These are phyloP conservation scores for Bjerkandera adusta DNA, from an alignment of 1,284 basidiomycete species.

Conservation along the genomic window DNA sequence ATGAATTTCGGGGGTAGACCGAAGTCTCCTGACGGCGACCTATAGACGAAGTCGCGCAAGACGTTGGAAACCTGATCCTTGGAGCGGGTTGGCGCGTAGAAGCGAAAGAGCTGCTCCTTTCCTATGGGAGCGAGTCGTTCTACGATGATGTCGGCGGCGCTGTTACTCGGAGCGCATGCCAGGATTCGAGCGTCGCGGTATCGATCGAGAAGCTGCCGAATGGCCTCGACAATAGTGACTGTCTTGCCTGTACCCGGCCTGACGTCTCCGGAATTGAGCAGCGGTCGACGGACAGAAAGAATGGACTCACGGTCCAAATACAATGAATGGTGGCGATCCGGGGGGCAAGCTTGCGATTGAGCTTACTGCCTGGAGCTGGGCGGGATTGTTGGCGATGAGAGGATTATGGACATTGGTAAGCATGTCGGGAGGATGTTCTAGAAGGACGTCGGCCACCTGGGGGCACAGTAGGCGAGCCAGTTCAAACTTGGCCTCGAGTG, in stretches of 20 bases:
- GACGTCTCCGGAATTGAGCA: slow-evolving; percentile 50
- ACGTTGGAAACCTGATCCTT: slow-evolving; percentile 41
- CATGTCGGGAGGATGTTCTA: slow-evolving; percentile 38
- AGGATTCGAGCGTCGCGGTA: slow-evolving; percentile 48
- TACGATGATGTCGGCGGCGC: slow-evolving; percentile 61
- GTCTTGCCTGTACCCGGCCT: slow-evolving; percentile 72
- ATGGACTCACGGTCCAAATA: slow-evolving; percentile 63
- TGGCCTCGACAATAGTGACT: slow-evolving; percentile 62
- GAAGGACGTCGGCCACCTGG: slow-evolving; percentile 19
- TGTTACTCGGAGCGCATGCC: slow-evolving; percentile 63
- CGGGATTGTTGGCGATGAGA: slow-evolving; percentile 43
- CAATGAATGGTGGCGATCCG: slow-evolving; percentile 53
- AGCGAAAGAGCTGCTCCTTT: slow-evolving; percentile 48
- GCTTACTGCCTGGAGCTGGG: slow-evolving; percentile 52
- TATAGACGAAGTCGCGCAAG: slow-evolving; percentile 41
- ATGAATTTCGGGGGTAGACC: slow-evolving; percentile 42
- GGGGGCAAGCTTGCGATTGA: slow-evolving; percentile 43
- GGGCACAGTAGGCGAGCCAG: slow-evolving; percentile 43
- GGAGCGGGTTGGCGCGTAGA: slow-evolving; percentile 59
- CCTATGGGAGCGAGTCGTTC: slow-evolving; percentile 41
- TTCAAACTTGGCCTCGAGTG: slow-evolving; percentile 41
- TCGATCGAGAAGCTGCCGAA: slow-evolving; percentile 48
- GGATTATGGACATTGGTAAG: slow-evolving; percentile 46
- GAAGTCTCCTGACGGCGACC: slow-evolving; percentile 42
- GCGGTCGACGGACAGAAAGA: slow-evolving; percentile 28